These are phyloP conservation scores for Calonectria pauciramosa DNA, from an alignment of 2,329 filamentous ascomycete genomes.

Conservation along the genomic window DNA sequence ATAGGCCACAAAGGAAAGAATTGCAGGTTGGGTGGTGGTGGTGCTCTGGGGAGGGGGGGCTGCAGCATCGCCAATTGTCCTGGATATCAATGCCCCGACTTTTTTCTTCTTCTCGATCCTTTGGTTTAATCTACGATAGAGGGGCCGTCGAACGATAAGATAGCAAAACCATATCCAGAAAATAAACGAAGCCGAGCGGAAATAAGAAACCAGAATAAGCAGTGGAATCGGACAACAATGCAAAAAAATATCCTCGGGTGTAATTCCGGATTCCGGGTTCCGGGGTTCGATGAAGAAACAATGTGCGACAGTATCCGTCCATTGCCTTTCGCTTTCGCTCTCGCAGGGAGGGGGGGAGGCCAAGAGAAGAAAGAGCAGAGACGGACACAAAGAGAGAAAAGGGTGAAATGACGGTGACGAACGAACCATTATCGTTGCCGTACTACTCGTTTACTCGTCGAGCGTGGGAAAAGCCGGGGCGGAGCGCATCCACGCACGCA, in stretches of 20 bases:
- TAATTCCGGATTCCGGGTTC: constrained; percentile 28
- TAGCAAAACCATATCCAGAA: constrained; percentile 1
- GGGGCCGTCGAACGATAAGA: neutral
- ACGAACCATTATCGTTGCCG: neutral
- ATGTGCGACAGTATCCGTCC: neutral
- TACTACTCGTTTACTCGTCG: neutral
- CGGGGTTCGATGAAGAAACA: neutral
- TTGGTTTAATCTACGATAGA: neutral
- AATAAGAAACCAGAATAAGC: constrained; percentile 14
- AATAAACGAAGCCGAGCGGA: constrained; percentile 4
- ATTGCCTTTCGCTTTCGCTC: constrained; percentile 12
- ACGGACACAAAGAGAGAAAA: neutral
- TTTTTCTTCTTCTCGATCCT: neutral
- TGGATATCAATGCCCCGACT: neutral
- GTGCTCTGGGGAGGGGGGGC: neutral
- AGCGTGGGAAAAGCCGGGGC: constrained; percentile 39
- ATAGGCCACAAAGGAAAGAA: constrained; percentile 7
- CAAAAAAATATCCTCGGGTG: constrained; percentile 11
- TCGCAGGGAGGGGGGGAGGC: neutral
- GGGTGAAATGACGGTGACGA: constrained; percentile 16
- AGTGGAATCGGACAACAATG: neutral
- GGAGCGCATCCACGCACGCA: neutral
- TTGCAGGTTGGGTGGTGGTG: neutral
- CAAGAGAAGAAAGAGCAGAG: neutral
- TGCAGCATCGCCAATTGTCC: constrained; percentile 1